phyloP scores from a whole-genome alignment of 768 basidiomycete species.

The Pleurotus citrinopileatus region DNA sequence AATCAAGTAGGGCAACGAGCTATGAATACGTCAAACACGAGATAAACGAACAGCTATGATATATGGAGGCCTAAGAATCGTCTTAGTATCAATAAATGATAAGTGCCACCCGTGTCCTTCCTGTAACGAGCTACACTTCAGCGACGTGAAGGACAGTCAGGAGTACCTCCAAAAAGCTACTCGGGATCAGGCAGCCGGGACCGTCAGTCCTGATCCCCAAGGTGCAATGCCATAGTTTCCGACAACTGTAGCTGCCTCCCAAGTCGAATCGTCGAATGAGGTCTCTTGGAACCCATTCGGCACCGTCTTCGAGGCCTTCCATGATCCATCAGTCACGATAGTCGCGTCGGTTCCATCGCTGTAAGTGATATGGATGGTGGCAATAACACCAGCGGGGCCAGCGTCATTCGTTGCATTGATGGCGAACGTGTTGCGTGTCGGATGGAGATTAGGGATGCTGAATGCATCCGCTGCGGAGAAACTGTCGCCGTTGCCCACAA shows the following conservation, averaged over 20 bases:
- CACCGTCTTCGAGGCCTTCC: slow-evolving; percentile 19
- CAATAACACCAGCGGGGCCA: slow-evolving; percentile 25
- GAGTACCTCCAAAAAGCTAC: too few species aligned
- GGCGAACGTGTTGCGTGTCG: slow-evolving; percentile 22
- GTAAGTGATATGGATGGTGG: slow-evolving; percentile 19
- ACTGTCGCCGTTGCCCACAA: slow-evolving; percentile 21
- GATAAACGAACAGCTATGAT: too few species aligned
- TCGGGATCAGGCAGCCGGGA: not conserved
- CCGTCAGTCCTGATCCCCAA: not conserved
- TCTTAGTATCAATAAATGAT: too few species aligned
- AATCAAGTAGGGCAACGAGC: too few species aligned
- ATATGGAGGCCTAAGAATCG: too few species aligned
- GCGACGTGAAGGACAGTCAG: too few species aligned
- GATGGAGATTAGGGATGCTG: slow-evolving; percentile 15
- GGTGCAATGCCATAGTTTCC: not conserved
- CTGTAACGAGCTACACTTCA: too few species aligned
- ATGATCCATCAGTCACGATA: slow-evolving; percentile 20
- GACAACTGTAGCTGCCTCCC: not conserved
- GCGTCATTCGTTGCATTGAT: slow-evolving; percentile 26
- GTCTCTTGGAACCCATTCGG: slow-evolving; percentile 9
- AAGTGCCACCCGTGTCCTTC: too few species aligned
- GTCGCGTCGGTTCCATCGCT: slow-evolving; percentile 18
- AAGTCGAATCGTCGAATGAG: not conserved
- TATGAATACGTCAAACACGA: too few species aligned
- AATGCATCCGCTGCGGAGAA: slow-evolving; percentile 19